phyloP scores from a whole-genome alignment of 2,329 filamentous ascomycete genomes.

The Coniella lustricola region DNA sequence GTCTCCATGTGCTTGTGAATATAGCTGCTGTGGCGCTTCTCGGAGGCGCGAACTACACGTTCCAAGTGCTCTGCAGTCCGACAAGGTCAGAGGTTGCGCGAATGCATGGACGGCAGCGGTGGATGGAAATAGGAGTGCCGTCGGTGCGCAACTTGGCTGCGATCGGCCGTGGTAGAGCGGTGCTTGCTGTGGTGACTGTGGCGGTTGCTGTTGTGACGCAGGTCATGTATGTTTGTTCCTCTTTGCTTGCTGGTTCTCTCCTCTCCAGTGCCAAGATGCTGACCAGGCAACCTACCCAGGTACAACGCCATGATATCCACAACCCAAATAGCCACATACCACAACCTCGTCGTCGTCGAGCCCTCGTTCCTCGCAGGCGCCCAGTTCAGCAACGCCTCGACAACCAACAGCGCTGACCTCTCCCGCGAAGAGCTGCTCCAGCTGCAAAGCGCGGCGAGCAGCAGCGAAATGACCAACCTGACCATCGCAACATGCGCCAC shows the following conservation, averaged over 20 bases:
- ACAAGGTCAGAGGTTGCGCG: constrained; percentile 40
- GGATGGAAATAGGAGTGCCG: constrained; percentile 49
- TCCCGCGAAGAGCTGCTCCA: constrained; percentile 27
- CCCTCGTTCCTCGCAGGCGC: constrained; percentile 29
- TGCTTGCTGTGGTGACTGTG: constrained; percentile 33
- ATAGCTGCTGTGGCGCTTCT: constrained; percentile 36
- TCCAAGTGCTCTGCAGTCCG: constrained; percentile 48
- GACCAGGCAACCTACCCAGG: constrained; percentile 29
- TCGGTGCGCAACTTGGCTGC: constrained; percentile 42
- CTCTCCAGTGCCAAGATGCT: too few species aligned
- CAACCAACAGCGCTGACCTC: constrained; percentile 29
- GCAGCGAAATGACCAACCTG: constrained; percentile 25
- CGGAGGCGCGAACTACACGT: constrained; percentile 44
- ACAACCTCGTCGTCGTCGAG: constrained; percentile 29
- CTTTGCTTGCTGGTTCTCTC: background rate
- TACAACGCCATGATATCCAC: constrained; percentile 46
- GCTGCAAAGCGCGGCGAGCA: constrained; percentile 29
- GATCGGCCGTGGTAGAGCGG: constrained; percentile 34
- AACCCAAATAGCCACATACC: constrained; percentile 28
- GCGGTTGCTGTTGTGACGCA: constrained; percentile 37
- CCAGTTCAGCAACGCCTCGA: constrained; percentile 29
- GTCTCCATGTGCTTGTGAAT: constrained; percentile 39
- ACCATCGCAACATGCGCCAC: constrained; percentile 25
- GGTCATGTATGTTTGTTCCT: constrained; percentile 37
- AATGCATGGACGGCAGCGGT: constrained; percentile 38